phyloP scores from a whole-genome alignment of 2,329 filamentous ascomycete genomes.

The Cercospora sojina region DNA sequence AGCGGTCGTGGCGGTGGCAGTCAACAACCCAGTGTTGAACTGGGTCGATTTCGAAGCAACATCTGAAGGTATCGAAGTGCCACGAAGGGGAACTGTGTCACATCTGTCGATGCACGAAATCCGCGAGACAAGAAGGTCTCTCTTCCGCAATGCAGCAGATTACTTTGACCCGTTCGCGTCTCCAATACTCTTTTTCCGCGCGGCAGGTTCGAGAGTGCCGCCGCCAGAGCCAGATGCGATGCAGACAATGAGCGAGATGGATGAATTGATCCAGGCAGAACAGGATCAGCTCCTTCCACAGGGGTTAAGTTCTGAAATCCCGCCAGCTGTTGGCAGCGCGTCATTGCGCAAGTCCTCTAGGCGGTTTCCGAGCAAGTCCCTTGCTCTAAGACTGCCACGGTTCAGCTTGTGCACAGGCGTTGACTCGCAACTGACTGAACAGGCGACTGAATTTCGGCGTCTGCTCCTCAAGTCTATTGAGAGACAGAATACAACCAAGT shows the following conservation, averaged over 20 bases:
- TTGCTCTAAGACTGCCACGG: conserved; percentile 42
- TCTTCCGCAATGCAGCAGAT: conserved; percentile 46
- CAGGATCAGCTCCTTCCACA: conserved; percentile 32
- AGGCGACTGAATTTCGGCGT: conserved; percentile 44
- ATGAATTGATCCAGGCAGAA: conserved; percentile 31
- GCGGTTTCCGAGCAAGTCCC: conserved; percentile 45
- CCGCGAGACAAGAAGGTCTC: conserved; percentile 36
- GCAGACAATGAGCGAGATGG: conserved; percentile 36
- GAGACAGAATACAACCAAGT: conserved; percentile 28
- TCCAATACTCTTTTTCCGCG: conserved; percentile 53
- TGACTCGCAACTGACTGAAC: conserved; percentile 42
- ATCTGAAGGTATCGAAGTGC: not conserved
- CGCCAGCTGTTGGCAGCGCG: not conserved
- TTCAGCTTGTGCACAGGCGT: conserved; percentile 44
- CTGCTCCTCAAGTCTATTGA: conserved; percentile 43
- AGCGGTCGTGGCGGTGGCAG: conserved; percentile 46
- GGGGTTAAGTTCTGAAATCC: not conserved
- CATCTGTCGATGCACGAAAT: conserved; percentile 23
- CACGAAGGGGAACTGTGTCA: conserved; percentile 15
- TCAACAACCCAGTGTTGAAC: conserved; percentile 50
- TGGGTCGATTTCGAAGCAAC: conserved; percentile 41
- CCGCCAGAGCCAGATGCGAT: not conserved
- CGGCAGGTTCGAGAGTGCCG: conserved; percentile 39
- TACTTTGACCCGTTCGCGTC: conserved; percentile 54
- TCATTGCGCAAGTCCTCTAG: conserved; percentile 37